Base-by-base conservation (phyloP, 2,329 filamentous ascomycete genomes). In the Fusarium setosum region DNA sequence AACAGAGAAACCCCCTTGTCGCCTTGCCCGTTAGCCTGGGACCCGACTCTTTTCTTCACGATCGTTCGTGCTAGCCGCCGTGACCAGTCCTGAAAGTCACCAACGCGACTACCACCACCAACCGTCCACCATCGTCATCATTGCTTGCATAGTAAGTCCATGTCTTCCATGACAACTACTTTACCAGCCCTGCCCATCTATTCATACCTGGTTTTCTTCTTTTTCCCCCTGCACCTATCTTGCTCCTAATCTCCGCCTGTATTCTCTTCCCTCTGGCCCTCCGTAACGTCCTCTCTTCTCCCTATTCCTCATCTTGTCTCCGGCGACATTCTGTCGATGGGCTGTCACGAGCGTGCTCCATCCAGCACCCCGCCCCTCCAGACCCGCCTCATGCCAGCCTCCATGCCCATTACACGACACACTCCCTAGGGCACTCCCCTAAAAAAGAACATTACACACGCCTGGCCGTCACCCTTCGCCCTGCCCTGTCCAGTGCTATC, bases 291-390 rank as follows among this genome's bases (percentile, higher is more conserved):
- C 48, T 59, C 44, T 50, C 53, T 63, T 31, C 49, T 45, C 50
- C 59, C 13, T 37, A 47, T 45, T 58, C 37, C 37, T 52, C 38
- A 26, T 32, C 37, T 58, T 35, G 51, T 34, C 38, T 52, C 57
- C 48, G 57, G 61, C 59, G 63, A 61, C 61, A 61, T 70, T 68
- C 63, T 64, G 59, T 71, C 55, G 56, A 65, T 67, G 64, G 69
- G 69, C 67, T 72, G 72, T 74, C 72, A 74, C 72, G 72, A 74
- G 72, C 61, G 66, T 74, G 67, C 71, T 72, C 72, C 72, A 72
- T 73, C 55, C 67, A 73, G 58, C 69, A 74, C 72, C 72, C 72
- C 72, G 72, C 72, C 64, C 70, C 68, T 68, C 59, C 42, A 70
- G 72, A 74, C 72, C 72, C 72, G 72, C 72, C 70, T 61, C 59